Evolutionary conservation across 305 asterid genomes (phyloP), one percentile per base, ranked within the genome.

Genomic region (Fraxinus ornus): DNA sequence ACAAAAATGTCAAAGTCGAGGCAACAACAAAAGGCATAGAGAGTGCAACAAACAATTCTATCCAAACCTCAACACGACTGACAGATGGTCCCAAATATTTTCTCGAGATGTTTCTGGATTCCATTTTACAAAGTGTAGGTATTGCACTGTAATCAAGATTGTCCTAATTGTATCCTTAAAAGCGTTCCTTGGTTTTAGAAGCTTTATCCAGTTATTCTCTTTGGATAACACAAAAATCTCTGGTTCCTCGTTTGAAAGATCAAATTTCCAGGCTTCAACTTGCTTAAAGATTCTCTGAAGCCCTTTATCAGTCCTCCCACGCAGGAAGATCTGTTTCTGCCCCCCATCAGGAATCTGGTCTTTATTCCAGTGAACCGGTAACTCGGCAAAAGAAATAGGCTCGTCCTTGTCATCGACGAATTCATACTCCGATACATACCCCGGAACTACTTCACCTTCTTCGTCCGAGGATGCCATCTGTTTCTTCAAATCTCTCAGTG

Each of bases 231-330:
- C 99, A 19, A 93, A 89, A 76, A 96, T 85, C 85, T 85, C 92
- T 7, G 94, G 98, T 86, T 89, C 88, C 72, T 80, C 72, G 35
- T 76, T 74, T 0, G 90, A 83, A 60, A 86, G 86, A 86, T 91
- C 95, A 83, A 90, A 92, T 86, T 89, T 91, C 99, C 99, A 96
- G 17, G 97, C 92, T 6, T 74, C 85, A 66, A 93, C 97, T 86
- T 86, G 93, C 83, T 84, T 87, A 79, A 88, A 93, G 13, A 93
- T 86, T 81, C 87, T 86, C 85, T 86, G 89, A 75, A 92, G 92
- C 79, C 98, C 98, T 80, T 89, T 87, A 84, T 96, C 98, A 26
- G 90, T 82, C 79, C 79, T 88, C 24, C 98, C 99, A 28, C 52
- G 60, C 88, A 96, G 85, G 80, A 88, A 92, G 47, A 93, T 81